These are phyloP conservation scores for Pholiota adiposa DNA, from an alignment of 1,284 basidiomycete species.

Conservation along the genomic window DNA sequence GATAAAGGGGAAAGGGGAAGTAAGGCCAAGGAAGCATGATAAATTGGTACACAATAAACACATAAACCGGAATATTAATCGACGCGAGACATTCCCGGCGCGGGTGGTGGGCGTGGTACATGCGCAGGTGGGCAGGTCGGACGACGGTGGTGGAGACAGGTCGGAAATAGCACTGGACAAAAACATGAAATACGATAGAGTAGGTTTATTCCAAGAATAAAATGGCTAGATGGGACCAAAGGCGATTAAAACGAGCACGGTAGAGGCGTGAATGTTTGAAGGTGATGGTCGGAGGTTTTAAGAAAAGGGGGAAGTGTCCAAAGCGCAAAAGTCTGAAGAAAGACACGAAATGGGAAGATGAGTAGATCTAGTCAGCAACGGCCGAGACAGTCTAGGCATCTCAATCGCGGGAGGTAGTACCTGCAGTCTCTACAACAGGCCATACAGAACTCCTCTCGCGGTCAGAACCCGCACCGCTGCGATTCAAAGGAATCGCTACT, in stretches of 20 bases:
- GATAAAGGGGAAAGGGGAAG: background rate
- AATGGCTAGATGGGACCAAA: background rate
- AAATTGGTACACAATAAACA: slow-evolving; percentile 23
- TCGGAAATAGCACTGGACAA: slow-evolving; percentile 3
- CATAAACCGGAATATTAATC: slow-evolving; percentile 22
- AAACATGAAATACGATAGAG: slow-evolving; percentile 8
- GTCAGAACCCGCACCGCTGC: slow-evolving; percentile 13
- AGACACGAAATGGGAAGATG: background rate
- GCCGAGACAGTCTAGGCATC: background rate
- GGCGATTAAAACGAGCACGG: background rate
- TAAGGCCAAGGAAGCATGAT: background rate
- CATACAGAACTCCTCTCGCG: slow-evolving; percentile 31
- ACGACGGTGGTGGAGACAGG: background rate
- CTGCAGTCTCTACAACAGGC: slow-evolving; percentile 31
- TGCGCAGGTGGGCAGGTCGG: background rate
- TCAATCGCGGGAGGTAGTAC: slow-evolving; percentile 27
- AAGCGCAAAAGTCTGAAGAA: background rate
- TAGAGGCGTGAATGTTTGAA: background rate
- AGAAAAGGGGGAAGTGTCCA: background rate
- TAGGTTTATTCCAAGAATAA: slow-evolving; percentile 9
- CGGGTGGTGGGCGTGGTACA: background rate
- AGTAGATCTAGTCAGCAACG: background rate
- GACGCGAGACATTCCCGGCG: background rate
- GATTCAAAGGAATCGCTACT: slow-evolving; percentile 19
- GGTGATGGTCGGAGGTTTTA: background rate